Conservation (phyloP, 768 basidiomycete species). For the Suillus weaverae region DNA sequence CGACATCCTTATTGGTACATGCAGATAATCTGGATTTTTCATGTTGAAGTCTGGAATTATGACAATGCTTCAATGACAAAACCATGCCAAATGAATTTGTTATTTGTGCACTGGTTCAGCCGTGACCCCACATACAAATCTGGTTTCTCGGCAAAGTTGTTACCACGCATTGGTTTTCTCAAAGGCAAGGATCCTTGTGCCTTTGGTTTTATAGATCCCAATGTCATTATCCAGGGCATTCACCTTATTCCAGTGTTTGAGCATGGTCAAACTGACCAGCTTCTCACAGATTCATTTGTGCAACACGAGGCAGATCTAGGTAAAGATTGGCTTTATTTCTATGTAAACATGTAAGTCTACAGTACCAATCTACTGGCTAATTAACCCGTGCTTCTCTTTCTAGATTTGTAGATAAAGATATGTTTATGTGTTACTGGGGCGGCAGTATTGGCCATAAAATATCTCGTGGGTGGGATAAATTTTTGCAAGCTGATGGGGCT, state of each 20-base stretch:
- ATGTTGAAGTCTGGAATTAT: conserved; percentile 14
- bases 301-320: conserved; percentile 11
- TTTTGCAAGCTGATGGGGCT: neutral
- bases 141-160: conserved; percentile 29
- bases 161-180: conserved; percentile 31
- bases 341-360: conserved; percentile 34
- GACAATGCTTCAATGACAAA: neutral
- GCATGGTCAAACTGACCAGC: conserved; percentile 16
- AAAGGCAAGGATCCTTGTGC: conserved; percentile 18
- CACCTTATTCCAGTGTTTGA: conserved; percentile 47
- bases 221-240: conserved; percentile 35
- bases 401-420: conserved; percentile 40
- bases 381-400: neutral
- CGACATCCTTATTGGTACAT: conserved; percentile 41
- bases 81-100: conserved; percentile 33
- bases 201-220: conserved; percentile 51
- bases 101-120: conserved; percentile 44
- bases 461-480: conserved; percentile 8
- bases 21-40: conserved; percentile 34
- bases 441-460: conserved; percentile 31
- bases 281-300: conserved; percentile 4
- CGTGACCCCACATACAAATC: conserved; percentile 21
- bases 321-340: conserved; percentile 31
- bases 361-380: neutral
- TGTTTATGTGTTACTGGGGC: conserved; percentile 30